These are phyloP conservation scores for Purpureocillium lavendulum DNA, from an alignment of 2,329 filamentous ascomycete genomes.

Conservation along the genomic window DNA sequence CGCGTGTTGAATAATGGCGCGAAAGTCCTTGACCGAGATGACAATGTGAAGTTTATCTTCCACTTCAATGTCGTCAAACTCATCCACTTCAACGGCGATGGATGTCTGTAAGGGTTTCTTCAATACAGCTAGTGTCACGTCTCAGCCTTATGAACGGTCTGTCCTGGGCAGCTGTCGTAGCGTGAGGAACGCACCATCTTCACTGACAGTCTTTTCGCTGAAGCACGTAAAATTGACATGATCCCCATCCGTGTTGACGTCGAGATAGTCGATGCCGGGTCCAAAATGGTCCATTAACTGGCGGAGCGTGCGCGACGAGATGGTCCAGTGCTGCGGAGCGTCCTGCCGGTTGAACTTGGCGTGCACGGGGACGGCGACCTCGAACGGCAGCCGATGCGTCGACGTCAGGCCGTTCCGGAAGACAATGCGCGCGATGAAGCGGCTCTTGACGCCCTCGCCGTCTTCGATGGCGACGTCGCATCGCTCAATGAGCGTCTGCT, in stretches of 20 bases:
- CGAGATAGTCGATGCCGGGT: constrained; percentile 70
- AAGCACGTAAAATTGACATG: constrained; percentile 74
- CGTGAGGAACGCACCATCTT: constrained; percentile 28
- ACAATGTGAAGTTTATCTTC: constrained; percentile 71
- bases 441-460: constrained; percentile 60
- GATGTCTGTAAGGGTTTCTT: constrained; percentile 77
- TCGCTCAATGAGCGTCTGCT: constrained; percentile 61
- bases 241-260: constrained; percentile 66
- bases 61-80: constrained; percentile 68
- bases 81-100: constrained; percentile 66
- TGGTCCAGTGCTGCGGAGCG: constrained; percentile 63
- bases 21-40: constrained; percentile 77
- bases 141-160: constrained; percentile 5
- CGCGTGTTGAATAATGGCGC: constrained; percentile 69
- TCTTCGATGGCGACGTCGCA: constrained; percentile 71
- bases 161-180: not conserved
- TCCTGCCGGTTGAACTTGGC: constrained; percentile 63
- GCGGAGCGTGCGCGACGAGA: constrained; percentile 60
- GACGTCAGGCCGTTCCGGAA: constrained; percentile 72
- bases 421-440: constrained; percentile 64
- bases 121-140: constrained; percentile 50
- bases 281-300: constrained; percentile 77
- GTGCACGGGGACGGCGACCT: constrained; percentile 64
- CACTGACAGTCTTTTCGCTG: constrained; percentile 68
- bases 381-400: constrained; percentile 69